Evolutionary conservation across 768 basidiomycete species (phyloP).

Genomic region (Cyclocybe aegerita): DNA sequence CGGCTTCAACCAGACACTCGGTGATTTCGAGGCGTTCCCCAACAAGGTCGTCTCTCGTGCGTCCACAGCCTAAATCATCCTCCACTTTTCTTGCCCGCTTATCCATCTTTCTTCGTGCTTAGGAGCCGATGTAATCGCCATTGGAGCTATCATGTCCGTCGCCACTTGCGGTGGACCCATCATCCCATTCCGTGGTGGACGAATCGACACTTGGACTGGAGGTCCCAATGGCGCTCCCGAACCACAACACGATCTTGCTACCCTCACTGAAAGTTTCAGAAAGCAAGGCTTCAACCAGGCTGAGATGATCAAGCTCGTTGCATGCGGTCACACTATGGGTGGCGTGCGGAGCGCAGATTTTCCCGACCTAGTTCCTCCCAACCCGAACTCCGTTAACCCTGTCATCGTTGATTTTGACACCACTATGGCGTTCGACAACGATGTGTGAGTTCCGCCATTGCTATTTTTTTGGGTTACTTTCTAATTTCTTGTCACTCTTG

Average conservation of each 20-base stretch:
- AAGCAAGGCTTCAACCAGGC: constrained; percentile 40
- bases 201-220: constrained; percentile 34
- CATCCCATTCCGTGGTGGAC: constrained; percentile 62
- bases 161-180: constrained; percentile 60
- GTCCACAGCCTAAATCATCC: constrained; percentile 9
- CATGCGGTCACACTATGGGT: constrained; percentile 53
- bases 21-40: constrained; percentile 40
- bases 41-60: constrained; percentile 44
- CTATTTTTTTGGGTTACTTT: not conserved
- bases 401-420: constrained; percentile 39
- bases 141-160: constrained; percentile 46
- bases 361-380: constrained; percentile 39
- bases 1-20: constrained; percentile 42
- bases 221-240: constrained; percentile 39
- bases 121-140: constrained; percentile 53
- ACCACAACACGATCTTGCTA: constrained; percentile 38
- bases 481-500: not conserved
- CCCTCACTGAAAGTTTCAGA: constrained; percentile 37
- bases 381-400: constrained; percentile 23
- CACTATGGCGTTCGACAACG: constrained; percentile 41
- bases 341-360: constrained; percentile 47
- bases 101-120: constrained; percentile 47
- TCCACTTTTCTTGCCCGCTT: constrained; percentile 26
- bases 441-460: constrained; percentile 30
- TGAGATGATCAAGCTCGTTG: constrained; percentile 53